phyloP scores from a whole-genome alignment of 306 rosid genomes.

The Medicago ruthenica region DNA sequence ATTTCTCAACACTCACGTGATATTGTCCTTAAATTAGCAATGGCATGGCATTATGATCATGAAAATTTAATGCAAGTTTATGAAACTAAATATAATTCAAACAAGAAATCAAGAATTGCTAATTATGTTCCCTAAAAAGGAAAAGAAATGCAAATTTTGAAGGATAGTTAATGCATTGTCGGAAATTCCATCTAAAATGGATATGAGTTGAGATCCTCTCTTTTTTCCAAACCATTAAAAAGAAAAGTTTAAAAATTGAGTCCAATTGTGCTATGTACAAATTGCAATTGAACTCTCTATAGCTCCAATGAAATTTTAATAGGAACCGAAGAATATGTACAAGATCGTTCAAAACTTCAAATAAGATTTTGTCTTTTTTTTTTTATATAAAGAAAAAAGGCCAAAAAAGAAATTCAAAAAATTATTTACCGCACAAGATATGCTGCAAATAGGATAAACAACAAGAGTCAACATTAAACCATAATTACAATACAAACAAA shows the following conservation, averaged over 20 bases:
- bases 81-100: conserved; percentile 23
- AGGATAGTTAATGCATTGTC: conserved; percentile 14
- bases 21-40: conserved; percentile 17
- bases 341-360: too few relatives aligned
- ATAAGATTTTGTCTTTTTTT: too few relatives aligned
- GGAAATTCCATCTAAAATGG: conserved; percentile 37
- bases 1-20: conserved; percentile 33
- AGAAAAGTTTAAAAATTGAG: conserved; percentile 2
- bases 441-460: too few relatives aligned
- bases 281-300: too few relatives aligned
- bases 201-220: conserved; percentile 28
- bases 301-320: too few relatives aligned
- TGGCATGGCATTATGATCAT: background rate
- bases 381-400: too few relatives aligned
- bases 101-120: conserved; percentile 9
- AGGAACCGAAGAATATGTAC: too few relatives aligned
- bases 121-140: background rate
- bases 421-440: too few relatives aligned
- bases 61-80: background rate
- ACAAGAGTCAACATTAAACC: too few relatives aligned
- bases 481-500: too few relatives aligned
- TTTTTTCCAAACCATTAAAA: background rate
- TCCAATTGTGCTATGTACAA: background rate
- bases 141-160: conserved; percentile 17
- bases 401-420: too few relatives aligned